phyloP scores from a whole-genome alignment of 208 protist species.

The Herpetomonas tarakana region DNA sequence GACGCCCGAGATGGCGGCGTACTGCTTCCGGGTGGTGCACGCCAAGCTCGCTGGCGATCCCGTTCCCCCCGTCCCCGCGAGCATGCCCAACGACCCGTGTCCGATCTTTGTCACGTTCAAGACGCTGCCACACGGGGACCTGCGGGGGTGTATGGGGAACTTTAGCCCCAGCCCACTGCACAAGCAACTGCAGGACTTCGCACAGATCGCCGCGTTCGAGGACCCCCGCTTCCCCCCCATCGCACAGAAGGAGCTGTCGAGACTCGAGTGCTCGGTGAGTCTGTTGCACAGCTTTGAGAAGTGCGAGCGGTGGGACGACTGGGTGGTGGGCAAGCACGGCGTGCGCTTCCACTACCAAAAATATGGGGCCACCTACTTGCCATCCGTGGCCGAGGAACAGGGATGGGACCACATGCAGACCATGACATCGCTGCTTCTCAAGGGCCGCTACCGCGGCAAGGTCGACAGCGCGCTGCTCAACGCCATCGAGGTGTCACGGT shows the following conservation, averaged over 20 bases:
- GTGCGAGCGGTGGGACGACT: constrained; percentile 72
- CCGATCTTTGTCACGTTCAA: constrained; percentile 83
- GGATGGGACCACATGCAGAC: constrained; percentile 73
- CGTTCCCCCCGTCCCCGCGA: constrained; percentile 28
- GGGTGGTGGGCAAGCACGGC: constrained; percentile 79
- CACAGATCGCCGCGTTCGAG: constrained; percentile 61
- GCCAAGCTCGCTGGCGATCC: constrained; percentile 33
- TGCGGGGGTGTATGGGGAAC: constrained; percentile 87
- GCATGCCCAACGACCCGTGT: constrained; percentile 57
- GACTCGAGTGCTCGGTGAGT: constrained; percentile 72
- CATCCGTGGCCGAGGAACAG: constrained; percentile 70
- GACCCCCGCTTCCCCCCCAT: constrained; percentile 78
- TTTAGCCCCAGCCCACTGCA: constrained; percentile 57
- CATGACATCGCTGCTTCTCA: constrained; percentile 54
- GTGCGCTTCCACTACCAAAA: constrained; percentile 57
- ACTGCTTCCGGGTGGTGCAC: constrained; percentile 75
- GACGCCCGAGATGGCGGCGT: constrained; percentile 81
- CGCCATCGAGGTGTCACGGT: constrained; percentile 52
- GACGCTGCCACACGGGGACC: constrained; percentile 36
- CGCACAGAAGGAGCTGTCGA: constrained; percentile 50
- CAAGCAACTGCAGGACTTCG: constrained; percentile 69
- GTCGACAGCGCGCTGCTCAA: constrained; percentile 53
- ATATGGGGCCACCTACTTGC: constrained; percentile 78
- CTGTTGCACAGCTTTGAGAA: constrained; percentile 82
- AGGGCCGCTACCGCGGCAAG: constrained; percentile 61